A percentile compares a stretch with the other conserved stretches of the same genome.
Evolutionary conservation across 192 early-diverging fungal species (phyloP).

Genomic region (Paraglomus brasilianum): DNA sequence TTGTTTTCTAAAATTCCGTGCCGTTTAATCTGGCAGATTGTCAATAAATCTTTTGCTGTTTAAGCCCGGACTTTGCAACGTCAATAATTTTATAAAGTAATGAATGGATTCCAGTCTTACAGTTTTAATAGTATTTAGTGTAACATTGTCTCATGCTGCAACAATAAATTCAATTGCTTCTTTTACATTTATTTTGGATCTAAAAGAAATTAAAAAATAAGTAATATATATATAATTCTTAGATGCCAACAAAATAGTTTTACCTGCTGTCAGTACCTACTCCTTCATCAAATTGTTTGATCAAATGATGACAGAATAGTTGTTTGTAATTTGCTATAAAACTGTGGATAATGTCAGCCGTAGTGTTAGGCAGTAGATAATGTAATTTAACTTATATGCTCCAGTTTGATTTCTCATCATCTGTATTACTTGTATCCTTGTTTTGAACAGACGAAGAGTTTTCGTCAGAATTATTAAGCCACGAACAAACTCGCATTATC

Average conservation of each 20-base stretch:
- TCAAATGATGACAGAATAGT: slow-evolving; percentile 3
- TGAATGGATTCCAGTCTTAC: no score
- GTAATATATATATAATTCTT: neutral
- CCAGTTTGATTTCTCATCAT: no score
- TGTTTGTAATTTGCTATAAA: slow-evolving; percentile 7
- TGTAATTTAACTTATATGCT: slow-evolving; percentile 11
- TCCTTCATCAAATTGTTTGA: neutral
- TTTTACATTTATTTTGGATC: slow-evolving; percentile 9
- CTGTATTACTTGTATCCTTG: no score
- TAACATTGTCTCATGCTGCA: no score
- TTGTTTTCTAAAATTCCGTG: no score
- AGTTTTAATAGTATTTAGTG: no score
- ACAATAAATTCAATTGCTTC: slow-evolving; percentile 20
- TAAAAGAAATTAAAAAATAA: neutral
- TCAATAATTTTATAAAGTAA: no score
- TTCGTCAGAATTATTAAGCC: no score
- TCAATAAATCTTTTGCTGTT: no score
- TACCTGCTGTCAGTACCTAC: neutral
- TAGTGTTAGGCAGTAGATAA: slow-evolving; percentile 21
- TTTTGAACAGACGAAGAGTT: no score
- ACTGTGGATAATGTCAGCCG: slow-evolving; percentile 15
- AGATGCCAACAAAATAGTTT: neutral
- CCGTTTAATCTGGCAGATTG: no score
- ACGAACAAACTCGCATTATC: slow-evolving; percentile 25
- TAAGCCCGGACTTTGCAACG: no score